Base-by-base conservation (phyloP, 1,284 basidiomycete genomes). In the Austroboletus novae-zelandiae region DNA sequence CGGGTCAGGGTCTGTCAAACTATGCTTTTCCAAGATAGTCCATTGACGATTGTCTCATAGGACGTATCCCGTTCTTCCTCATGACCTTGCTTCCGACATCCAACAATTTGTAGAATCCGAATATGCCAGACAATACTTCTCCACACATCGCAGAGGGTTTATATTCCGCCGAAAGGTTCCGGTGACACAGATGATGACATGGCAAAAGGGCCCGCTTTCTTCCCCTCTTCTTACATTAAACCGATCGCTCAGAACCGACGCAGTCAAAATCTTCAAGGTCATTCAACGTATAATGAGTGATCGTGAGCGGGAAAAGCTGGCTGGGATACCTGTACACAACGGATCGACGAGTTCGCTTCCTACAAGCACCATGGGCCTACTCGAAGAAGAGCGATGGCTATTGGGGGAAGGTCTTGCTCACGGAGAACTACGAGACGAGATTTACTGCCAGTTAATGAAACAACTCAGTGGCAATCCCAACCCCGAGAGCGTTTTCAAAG, bases 211-310 rank as follows among this genome's bases (percentile, higher is more conserved):
- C 1, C 82, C 89, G 3, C 75, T 95, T 43, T 74, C 77, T 3
- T 79, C 84, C 0, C 91, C 93, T 1, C 74, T 96, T 14, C 78
- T 95, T 10, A 76, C 84, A 9, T 68, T 92, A 14, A 81, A 83
- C 48, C 81, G 85, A 18, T 61, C 74, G 0, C 71, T 91, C 18
- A 81, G 84, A 57, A 83, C 80, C 63, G 88, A 94, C 57, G 90
- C 91, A 0, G 77, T 94, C 48, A 86, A 82, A 59, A 78, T 86
- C 5, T 97, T 96, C 79, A 92, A 89, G 63, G 83, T 93, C 32
- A 83, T 95, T 42, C 92, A 95, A 65, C 84, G 86, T 50, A 83
- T 94, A 49, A 96, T 95, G 91, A 92, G 92, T 34, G 94, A 96
- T 62, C 78, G 92, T 4, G 89, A 92, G 56, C 80, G 80, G 9